Evolutionary conservation across 306 rosid genomes (phyloP).

Genomic region (Begonia fuchsioides): DNA sequence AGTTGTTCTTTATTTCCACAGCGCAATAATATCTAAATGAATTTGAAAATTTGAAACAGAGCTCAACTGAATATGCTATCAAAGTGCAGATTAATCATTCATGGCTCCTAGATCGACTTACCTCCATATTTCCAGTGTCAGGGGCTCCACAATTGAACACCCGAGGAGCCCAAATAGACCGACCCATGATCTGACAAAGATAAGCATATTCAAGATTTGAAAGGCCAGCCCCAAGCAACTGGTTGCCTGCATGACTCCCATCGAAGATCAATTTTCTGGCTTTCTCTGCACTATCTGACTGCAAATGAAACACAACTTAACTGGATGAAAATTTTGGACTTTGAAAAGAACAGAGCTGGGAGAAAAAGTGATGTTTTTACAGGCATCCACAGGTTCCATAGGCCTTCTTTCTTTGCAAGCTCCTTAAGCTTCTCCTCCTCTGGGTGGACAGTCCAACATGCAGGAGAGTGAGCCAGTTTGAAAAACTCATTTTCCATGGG

Average conservation of each 20-base stretch:
- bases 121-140: slow-evolving; percentile 99
- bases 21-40: slow-evolving; percentile 69
- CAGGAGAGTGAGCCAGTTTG: slow-evolving; percentile 61
- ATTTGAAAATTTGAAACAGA: slow-evolving; percentile 4
- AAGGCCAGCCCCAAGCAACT: slow-evolving; percentile 75
- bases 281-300: slow-evolving; percentile 87
- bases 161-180: slow-evolving; percentile 90
- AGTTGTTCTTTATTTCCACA: slow-evolving; percentile 71
- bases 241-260: slow-evolving; percentile 40
- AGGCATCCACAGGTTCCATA: slow-evolving; percentile 93
- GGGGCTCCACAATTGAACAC: slow-evolving; percentile 88
- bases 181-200: slow-evolving; percentile 96
- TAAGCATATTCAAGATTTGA: slow-evolving; percentile 94
- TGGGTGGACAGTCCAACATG: slow-evolving; percentile 89
- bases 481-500: slow-evolving; percentile 75
- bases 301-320: slow-evolving; percentile 18
- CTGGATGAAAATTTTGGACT: not conserved
- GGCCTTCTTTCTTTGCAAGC: slow-evolving; percentile 82
- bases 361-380: slow-evolving; percentile 31
- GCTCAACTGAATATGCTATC: not conserved
- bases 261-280: slow-evolving; percentile 47
- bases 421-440: slow-evolving; percentile 83
- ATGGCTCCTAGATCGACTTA: slow-evolving; percentile 19
- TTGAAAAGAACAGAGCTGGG: slow-evolving; percentile 7
- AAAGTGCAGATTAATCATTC: slow-evolving; percentile 4